Evolutionary conservation across 371 early-diverging fungal genomes (phyloP).

Genomic region (Rhizomucor pusillus): DNA sequence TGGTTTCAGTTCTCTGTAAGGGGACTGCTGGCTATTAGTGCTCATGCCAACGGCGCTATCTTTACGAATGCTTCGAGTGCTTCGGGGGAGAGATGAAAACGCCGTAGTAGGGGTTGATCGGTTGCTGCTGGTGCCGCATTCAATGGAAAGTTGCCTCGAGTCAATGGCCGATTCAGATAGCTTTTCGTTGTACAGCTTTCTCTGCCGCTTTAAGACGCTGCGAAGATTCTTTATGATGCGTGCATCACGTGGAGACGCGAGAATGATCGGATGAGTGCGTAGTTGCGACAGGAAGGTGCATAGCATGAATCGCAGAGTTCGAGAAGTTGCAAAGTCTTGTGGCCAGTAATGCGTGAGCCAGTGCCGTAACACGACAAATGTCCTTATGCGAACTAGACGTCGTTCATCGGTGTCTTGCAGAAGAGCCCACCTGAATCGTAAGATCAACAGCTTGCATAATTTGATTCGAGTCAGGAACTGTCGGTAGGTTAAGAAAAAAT

Average conservation of each 20-base stretch:
- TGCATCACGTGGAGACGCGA: constrained; percentile 39
- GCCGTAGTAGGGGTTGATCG: neutral
- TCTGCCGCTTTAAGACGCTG: constrained; percentile 40
- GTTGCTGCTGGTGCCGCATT: constrained; percentile 1
- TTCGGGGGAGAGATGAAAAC: neutral
- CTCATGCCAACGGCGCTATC: constrained; percentile 36
- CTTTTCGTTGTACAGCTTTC: constrained; percentile 1
- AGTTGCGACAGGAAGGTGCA: constrained; percentile 45
- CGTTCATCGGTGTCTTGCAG: constrained; percentile 38
- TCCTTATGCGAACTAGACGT: constrained; percentile 42
- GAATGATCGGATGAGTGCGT: constrained; percentile 36
- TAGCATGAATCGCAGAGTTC: constrained; percentile 44
- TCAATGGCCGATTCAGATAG: neutral
- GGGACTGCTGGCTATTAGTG: neutral
- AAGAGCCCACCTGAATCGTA: constrained; percentile 51
- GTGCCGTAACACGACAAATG: constrained; percentile 51
- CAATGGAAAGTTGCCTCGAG: neutral
- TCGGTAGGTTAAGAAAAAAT: constrained; percentile 51
- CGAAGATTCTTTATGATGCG: constrained; percentile 41
- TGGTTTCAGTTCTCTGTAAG: constrained; percentile 12
- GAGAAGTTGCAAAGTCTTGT: constrained; percentile 41
- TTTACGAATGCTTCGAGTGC: constrained; percentile 13
- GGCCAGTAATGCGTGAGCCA: constrained; percentile 51
- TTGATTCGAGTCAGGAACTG: constrained; percentile 43
- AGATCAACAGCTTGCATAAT: constrained; percentile 43